These are phyloP conservation scores for Didymella pomorum DNA, from an alignment of 2,329 filamentous ascomycete genomes.

Conservation along the genomic window DNA sequence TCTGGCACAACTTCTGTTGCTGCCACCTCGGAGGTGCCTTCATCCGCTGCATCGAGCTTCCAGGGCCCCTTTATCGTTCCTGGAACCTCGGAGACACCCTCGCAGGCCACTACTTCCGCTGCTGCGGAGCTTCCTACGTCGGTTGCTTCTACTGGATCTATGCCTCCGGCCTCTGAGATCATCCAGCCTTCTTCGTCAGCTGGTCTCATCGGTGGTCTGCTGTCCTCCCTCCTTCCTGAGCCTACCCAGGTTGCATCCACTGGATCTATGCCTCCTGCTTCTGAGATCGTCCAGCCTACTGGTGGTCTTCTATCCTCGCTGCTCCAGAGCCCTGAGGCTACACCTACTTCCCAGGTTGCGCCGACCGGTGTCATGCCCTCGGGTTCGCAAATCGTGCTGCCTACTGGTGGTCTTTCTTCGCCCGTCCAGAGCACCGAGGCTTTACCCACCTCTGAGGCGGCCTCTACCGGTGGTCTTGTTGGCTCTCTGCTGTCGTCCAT, in stretches of 20 bases:
- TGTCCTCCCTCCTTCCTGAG: slow-evolving; percentile 27
- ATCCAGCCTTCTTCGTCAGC: slow-evolving; percentile 21
- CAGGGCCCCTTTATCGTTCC: slow-evolving; percentile 37
- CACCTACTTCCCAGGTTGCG: not conserved
- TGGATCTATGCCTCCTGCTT: slow-evolving; percentile 11
- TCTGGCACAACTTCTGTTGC: slow-evolving; percentile 24
- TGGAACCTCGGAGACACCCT: slow-evolving; percentile 25
- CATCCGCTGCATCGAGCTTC: slow-evolving; percentile 27
- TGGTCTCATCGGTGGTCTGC: slow-evolving; percentile 22
- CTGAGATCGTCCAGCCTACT: slow-evolving; percentile 11
- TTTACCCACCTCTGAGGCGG: slow-evolving; percentile 1
- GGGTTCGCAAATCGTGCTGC: slow-evolving; percentile 18
- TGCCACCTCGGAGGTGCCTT: slow-evolving; percentile 15
- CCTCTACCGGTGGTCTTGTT: slow-evolving; percentile 22
- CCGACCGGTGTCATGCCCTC: slow-evolving; percentile 27
- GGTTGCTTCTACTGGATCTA: slow-evolving; percentile 14
- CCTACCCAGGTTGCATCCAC: slow-evolving; percentile 16
- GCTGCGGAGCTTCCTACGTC: slow-evolving; percentile 3
- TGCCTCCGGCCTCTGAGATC: slow-evolving; percentile 18
- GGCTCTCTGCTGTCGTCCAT: slow-evolving; percentile 26
- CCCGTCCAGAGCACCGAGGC: slow-evolving; percentile 15
- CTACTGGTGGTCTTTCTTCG: slow-evolving; percentile 24
- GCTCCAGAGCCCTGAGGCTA: slow-evolving; percentile 4
- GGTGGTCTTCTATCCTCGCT: slow-evolving; percentile 1
- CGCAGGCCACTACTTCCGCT: slow-evolving; percentile 17